phyloP scores from a whole-genome alignment of 257 asterid genomes.

The Cynanchum wilfordii region DNA sequence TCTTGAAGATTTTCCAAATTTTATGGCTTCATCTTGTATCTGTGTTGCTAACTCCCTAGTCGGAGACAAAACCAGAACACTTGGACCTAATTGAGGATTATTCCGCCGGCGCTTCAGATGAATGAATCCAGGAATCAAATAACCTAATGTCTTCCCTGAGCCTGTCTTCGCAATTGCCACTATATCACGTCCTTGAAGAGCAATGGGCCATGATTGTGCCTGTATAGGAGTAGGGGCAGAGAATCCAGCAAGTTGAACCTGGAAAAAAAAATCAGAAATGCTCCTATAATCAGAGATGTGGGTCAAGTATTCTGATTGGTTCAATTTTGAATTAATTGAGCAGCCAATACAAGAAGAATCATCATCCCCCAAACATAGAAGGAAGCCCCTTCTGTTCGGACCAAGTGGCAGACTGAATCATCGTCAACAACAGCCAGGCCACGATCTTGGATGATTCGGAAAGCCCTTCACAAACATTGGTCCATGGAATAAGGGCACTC shows the following conservation, averaged over 20 bases:
- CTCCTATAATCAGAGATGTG: constrained; percentile 39
- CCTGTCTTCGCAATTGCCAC: constrained; percentile 99
- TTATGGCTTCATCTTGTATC: constrained; percentile 91
- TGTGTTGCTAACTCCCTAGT: constrained; percentile 98
- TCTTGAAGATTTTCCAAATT: constrained; percentile 81
- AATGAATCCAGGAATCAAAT: constrained; percentile 83
- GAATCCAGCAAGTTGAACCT: constrained; percentile 90
- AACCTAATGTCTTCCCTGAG: constrained; percentile 95
- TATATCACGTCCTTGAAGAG: constrained; percentile 82
- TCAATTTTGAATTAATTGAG: constrained; percentile 40
- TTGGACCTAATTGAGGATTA: constrained; percentile 80
- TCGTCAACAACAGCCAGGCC: constrained; percentile 74
- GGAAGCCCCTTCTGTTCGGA: constrained; percentile 73
- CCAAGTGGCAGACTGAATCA: constrained; percentile 72
- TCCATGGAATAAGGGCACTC: constrained; percentile 73
- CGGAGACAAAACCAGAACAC: constrained; percentile 91
- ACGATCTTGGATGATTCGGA: constrained; percentile 67
- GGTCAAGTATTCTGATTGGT: constrained; percentile 31
- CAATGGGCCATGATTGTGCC: constrained; percentile 99
- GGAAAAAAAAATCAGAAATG: constrained; percentile 47
- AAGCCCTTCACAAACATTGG: constrained; percentile 78
- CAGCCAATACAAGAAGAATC: constrained; percentile 75
- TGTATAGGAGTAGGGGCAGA: constrained; percentile 97
- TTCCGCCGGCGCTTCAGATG: constrained; percentile 62
- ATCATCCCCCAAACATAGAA: constrained; percentile 70